Conservation (phyloP, 2,329 filamentous ascomycete genomes). For the Leptosphaerulina australis region DNA sequence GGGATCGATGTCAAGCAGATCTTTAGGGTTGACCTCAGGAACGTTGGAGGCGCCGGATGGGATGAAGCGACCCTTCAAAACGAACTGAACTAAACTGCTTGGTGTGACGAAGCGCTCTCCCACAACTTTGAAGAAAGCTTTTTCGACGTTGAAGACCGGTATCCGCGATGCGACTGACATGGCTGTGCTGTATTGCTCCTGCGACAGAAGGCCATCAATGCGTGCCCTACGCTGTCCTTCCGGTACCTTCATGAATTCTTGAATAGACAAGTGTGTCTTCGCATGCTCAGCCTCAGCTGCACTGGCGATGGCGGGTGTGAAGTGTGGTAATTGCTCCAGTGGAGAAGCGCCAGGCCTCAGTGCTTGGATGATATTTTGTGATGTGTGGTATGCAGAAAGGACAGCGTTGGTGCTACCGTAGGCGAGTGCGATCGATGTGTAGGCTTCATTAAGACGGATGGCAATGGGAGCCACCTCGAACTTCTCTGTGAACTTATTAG, state of each 20-base stretch:
- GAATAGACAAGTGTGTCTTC: slow-evolving; percentile 70
- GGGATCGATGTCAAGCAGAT: slow-evolving; percentile 89
- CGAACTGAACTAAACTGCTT: slow-evolving; percentile 87
- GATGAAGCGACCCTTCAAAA: slow-evolving; percentile 92
- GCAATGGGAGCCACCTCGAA: slow-evolving; percentile 88
- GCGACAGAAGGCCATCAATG: slow-evolving; percentile 72
- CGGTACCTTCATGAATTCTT: slow-evolving; percentile 86
- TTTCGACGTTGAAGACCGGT: slow-evolving; percentile 81
- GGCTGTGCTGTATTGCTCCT: slow-evolving; percentile 76
- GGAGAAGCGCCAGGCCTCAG: slow-evolving; percentile 82
- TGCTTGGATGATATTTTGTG: slow-evolving; percentile 89
- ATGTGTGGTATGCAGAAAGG: slow-evolving; percentile 77
- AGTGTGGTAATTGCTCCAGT: slow-evolving; percentile 87
- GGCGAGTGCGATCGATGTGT: slow-evolving; percentile 83
- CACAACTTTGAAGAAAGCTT: slow-evolving; percentile 97
- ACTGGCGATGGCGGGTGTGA: slow-evolving; percentile 68
- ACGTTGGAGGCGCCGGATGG: slow-evolving; percentile 80
- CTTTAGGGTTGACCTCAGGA: slow-evolving; percentile 74
- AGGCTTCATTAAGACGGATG: slow-evolving; percentile 81
- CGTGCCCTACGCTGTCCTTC: slow-evolving; percentile 74
- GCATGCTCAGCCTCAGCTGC: slow-evolving; percentile 74
- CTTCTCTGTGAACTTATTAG: slow-evolving; percentile 66
- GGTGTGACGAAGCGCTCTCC: slow-evolving; percentile 93
- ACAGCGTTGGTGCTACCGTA: slow-evolving; percentile 85
- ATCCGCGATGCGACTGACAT: slow-evolving; percentile 81